These are phyloP conservation scores for Naganishia friedmannii DNA, from an alignment of 768 basidiomycete genomes.

Conservation along the genomic window DNA sequence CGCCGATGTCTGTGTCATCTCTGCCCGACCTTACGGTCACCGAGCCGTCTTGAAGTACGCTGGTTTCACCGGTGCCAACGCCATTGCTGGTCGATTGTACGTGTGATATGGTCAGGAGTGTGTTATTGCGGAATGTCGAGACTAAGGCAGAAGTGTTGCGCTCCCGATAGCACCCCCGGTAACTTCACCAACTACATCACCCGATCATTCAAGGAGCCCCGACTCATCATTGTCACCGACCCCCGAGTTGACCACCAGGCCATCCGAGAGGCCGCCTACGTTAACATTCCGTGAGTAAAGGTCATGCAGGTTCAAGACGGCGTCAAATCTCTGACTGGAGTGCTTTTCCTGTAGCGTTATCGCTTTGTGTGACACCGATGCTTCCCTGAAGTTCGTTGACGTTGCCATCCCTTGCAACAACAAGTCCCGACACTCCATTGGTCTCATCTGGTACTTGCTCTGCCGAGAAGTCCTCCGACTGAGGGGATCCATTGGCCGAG, in stretches of 20 bases:
- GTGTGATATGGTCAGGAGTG: not conserved
- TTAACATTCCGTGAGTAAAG: slow-evolving; percentile 80
- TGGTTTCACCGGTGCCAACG: slow-evolving; percentile 94
- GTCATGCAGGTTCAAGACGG: not conserved
- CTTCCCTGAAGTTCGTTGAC: slow-evolving; percentile 95
- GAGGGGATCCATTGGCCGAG: slow-evolving; percentile 86
- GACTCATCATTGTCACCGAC: slow-evolving; percentile 96
- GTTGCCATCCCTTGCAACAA: slow-evolving; percentile 99
- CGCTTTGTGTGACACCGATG: slow-evolving; percentile 97
- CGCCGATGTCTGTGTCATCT: slow-evolving; percentile 95
- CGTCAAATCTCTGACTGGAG: not conserved
- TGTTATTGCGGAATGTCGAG: not conserved
- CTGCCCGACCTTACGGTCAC: slow-evolving; percentile 97
- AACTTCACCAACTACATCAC: slow-evolving; percentile 99
- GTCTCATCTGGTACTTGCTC: slow-evolving; percentile 72
- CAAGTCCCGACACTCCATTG: slow-evolving; percentile 95
- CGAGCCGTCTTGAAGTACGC: slow-evolving; percentile 99
- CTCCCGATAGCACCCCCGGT: slow-evolving; percentile 69
- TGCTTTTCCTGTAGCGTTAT: slow-evolving; percentile 62
- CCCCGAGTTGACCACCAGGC: slow-evolving; percentile 99
- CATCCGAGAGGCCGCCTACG: slow-evolving; percentile 98
- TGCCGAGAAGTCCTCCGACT: slow-evolving; percentile 95
- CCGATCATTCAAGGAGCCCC: slow-evolving; percentile 99
- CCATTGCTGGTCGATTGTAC: slow-evolving; percentile 91
- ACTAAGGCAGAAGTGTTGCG: not conserved